These are phyloP conservation scores for Chlamydomonas applanata DNA, from an alignment of 139 green algal genomes.

Conservation along the genomic window DNA sequence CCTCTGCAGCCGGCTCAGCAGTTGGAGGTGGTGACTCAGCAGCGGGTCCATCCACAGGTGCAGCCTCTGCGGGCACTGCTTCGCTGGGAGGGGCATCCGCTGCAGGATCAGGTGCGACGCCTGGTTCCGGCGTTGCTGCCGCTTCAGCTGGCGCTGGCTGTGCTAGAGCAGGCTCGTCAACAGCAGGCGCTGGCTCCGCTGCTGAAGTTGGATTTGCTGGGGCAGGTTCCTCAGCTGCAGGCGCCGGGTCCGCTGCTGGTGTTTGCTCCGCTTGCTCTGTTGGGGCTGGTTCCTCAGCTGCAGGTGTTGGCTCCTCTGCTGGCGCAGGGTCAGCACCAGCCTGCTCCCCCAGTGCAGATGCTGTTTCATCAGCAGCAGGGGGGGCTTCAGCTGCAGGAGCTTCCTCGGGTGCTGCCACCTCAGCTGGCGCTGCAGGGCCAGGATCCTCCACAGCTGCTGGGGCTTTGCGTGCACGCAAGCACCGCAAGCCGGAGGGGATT, in stretches of 20 bases:
- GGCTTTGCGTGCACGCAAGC: too few relatives aligned
- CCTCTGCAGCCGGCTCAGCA: not conserved
- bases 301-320: conserved; percentile 1
- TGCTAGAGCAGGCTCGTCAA: conserved; percentile 1
- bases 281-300: not conserved
- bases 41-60: not conserved
- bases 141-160: not conserved
- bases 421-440: not conserved
- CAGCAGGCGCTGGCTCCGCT: not conserved
- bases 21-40: not conserved
- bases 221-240: not conserved
- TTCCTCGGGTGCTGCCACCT: conserved; percentile 1
- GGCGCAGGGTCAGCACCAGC: not conserved
- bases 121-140: too few relatives aligned
- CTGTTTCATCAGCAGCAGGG: not conserved
- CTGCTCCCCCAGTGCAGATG: not conserved
- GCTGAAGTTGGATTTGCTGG: conserved; percentile 6
- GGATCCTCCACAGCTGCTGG: not conserved
- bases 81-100: not conserved
- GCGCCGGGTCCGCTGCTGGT: not conserved
- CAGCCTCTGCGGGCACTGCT: not conserved
- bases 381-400: conserved; percentile 1
- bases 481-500: too few relatives aligned
- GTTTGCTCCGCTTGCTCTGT: not conserved
- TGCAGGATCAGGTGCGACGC: too few relatives aligned